Conservation (phyloP, 805 yeast species). For the Pichia occidentalis region DNA sequence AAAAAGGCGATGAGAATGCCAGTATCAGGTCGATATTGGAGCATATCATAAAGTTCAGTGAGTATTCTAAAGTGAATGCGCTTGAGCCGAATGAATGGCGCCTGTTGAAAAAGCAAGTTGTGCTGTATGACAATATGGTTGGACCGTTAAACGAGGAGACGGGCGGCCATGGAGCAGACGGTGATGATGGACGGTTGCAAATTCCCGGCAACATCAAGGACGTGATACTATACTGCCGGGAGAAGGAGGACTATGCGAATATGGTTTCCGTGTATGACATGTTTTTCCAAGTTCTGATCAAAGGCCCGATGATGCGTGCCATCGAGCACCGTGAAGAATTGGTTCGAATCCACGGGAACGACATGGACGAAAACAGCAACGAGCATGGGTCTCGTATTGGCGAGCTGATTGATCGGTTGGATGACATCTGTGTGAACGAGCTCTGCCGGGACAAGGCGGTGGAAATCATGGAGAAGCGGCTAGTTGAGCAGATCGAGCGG, state of each 20-base stretch:
- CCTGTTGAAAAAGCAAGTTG: slow-evolving; percentile 13
- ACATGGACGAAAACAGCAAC: background rate
- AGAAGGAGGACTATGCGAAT: slow-evolving; percentile 3
- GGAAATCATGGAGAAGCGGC: background rate
- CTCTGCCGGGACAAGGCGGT: background rate
- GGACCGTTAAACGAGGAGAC: slow-evolving; percentile 4
- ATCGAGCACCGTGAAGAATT: slow-evolving; percentile 2
- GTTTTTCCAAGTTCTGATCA: slow-evolving; percentile 5
- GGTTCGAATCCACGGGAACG: background rate
- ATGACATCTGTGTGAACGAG: background rate
- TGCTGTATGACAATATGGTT: slow-evolving; percentile 19
- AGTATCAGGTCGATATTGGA: background rate
- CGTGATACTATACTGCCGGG: slow-evolving; percentile 4
- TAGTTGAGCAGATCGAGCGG: background rate
- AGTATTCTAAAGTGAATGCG: slow-evolving; percentile 14
- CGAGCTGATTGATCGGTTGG: background rate
- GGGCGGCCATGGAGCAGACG: background rate
- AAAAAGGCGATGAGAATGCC: too few species aligned
- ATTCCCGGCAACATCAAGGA: slow-evolving; percentile 3
- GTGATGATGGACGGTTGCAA: slow-evolving; percentile 1
- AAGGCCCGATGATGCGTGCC: background rate
- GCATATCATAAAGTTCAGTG: slow-evolving; percentile 14
- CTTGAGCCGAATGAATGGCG: slow-evolving; percentile 17
- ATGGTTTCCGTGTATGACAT: slow-evolving; percentile 6
- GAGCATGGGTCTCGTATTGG: background rate